A percentile compares a stretch with the other conserved stretches of the same genome.
Evolutionary conservation across 2,329 filamentous ascomycete species (phyloP).

Genomic region (Bipolaris cookei): DNA sequence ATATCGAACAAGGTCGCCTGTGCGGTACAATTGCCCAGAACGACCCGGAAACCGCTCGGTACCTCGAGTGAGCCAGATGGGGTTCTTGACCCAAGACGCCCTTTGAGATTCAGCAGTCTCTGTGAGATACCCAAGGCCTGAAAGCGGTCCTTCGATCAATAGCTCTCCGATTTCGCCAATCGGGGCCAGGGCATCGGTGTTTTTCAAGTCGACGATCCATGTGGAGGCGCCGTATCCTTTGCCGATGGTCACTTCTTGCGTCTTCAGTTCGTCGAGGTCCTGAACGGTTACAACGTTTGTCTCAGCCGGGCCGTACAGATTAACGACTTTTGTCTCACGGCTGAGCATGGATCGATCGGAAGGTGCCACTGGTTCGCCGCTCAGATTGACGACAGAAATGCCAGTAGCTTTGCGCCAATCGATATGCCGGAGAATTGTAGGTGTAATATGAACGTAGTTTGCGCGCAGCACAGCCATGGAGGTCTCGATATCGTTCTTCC

Average conservation of each 20-base stretch:
- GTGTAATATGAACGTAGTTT: constrained; percentile 56
- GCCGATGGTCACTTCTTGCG: constrained; percentile 41
- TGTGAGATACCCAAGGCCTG: constrained; percentile 36
- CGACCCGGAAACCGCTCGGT: neutral
- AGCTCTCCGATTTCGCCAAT: constrained; percentile 53
- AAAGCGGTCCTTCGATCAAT: constrained; percentile 61
- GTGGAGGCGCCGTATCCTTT: constrained; percentile 58
- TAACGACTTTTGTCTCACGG: neutral
- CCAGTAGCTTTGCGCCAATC: neutral
- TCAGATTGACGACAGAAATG: neutral
- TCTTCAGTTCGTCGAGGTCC: neutral
- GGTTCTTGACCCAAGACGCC: constrained; percentile 30
- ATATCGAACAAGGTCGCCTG: neutral
- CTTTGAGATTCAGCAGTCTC: constrained; percentile 9
- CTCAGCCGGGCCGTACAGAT: neutral
- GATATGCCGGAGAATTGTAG: constrained; percentile 50
- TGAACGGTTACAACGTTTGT: neutral
- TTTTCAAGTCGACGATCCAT: constrained; percentile 32
- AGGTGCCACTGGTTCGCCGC: neutral
- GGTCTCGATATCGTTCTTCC: constrained; percentile 56
- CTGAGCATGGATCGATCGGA: neutral
- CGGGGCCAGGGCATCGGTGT: constrained; percentile 18
- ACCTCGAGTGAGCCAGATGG: constrained; percentile 32
- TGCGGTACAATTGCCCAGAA: too few relatives aligned
- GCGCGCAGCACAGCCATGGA: constrained; percentile 29